A percentile compares a stretch with the other conserved stretches of the same genome.
Conservation (phyloP, 768 basidiomycete species). For the Naganishia onofrii region DNA sequence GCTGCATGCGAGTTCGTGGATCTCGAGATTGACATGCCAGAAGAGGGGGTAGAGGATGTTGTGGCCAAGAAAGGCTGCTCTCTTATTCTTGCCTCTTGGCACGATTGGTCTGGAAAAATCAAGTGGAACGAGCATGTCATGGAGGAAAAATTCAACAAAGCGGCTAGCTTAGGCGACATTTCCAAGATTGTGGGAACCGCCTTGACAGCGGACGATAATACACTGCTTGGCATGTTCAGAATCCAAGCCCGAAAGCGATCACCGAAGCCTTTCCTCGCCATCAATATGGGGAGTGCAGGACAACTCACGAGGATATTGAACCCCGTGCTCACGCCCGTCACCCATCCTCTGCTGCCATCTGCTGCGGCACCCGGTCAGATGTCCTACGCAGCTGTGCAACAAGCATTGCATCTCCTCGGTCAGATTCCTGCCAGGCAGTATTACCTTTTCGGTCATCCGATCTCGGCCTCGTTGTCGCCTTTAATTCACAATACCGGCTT, state of each 20-base stretch:
- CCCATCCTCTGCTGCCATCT: constrained; percentile 78
- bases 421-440: constrained; percentile 69
- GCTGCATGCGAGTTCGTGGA: constrained; percentile 90
- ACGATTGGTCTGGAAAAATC: constrained; percentile 84
- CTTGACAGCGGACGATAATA: constrained; percentile 69
- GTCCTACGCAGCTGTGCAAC: constrained; percentile 79
- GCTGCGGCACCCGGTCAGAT: constrained; percentile 92
- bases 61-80: constrained; percentile 66
- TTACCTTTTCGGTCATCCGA: constrained; percentile 86
- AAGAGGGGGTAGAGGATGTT: constrained; percentile 63
- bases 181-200: constrained; percentile 91
- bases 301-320: constrained; percentile 89
- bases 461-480: constrained; percentile 84
- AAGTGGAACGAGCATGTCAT: constrained; percentile 71
- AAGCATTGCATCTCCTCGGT: constrained; percentile 75
- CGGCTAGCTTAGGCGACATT: constrained; percentile 73
- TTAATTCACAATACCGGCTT: constrained; percentile 90
- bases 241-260: constrained; percentile 55
- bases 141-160: constrained; percentile 67
- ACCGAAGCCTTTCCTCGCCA: constrained; percentile 81
- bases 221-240: constrained; percentile 71
- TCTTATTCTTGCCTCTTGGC: constrained; percentile 86
- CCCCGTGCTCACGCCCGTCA: constrained; percentile 78
- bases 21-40: constrained; percentile 75
- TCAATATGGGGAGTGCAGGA: constrained; percentile 84